Base-by-base conservation (phyloP, 2,329 filamentous ascomycete genomes). In the Claviceps digitariae region DNA sequence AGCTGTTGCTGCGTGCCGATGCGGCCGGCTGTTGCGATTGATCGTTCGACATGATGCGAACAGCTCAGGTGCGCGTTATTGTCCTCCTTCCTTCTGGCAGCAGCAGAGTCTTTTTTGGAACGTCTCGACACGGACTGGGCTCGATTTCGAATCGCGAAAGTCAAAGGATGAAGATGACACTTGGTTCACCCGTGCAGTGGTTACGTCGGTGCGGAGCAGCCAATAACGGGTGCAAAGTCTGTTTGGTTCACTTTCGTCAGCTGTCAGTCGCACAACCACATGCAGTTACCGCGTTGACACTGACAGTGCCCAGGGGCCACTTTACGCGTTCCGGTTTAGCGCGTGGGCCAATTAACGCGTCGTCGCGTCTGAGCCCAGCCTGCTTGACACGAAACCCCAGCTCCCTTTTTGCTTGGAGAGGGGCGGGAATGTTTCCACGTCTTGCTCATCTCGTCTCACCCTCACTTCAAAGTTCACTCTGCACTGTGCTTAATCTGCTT, bases 1-100 rank as follows among this genome's bases (percentile, higher is more conserved):
- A 75, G 70, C 81, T 83, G 56, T 77, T 74, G 58, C 72, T 78
- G 58, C 79, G 78, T 34, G 69, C 56, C 17, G 59, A 45, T 34
- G 55, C 56, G 49, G 53, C 56, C 51, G 55, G 46, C 45, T 60
- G 60, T 21, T 60, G 59, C 48, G 71, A 47, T 27, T 48, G 59
- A 59, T 74, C 69, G 66, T 73, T 67, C 38, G 62, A 66, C 65
- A 69, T 68, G 51, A 20, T 54, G 52, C 38, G 27, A 34, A 13
- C 17, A 20, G 8, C 21, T 41, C 15, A 8, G 36, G 17, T 15
- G 13, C 5, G 31, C 40, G 21, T 7, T 20, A 21, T 17, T 47
- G n/a, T 38, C 17, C 17, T 38, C 8, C 15, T n/a, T 38, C 15
- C 2, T 38, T 6, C 15, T 10, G 2, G 17, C 25, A n/a, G 17